Conservation (phyloP, 768 basidiomycete genomes). For the Phlebiopsis gigantea region DNA sequence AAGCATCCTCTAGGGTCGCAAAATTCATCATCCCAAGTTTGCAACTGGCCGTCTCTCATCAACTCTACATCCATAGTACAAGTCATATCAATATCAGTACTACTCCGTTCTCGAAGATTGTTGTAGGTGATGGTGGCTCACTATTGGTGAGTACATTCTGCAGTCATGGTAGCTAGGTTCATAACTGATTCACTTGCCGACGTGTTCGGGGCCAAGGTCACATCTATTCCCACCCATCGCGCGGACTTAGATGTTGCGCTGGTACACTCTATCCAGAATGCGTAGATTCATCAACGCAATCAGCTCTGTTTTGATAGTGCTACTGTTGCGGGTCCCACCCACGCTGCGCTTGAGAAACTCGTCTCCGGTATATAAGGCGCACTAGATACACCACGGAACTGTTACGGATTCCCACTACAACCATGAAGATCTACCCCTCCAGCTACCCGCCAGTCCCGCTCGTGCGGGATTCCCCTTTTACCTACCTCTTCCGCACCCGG, state of each 20-base stretch:
- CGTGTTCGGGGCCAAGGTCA: not conserved
- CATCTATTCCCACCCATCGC: not conserved
- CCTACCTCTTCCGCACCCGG: conserved; percentile 37
- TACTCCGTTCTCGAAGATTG: not conserved
- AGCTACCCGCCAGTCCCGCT: conserved; percentile 34
- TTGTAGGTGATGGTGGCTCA: not conserved
- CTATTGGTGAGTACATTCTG: not conserved
- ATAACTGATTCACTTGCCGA: not conserved
- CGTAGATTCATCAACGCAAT: not conserved
- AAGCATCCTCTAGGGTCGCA: too few relatives aligned
- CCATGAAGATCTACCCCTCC: conserved; percentile 40
- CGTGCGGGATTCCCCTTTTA: conserved; percentile 40
- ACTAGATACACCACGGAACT: not conserved
- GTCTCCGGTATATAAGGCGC: not conserved
- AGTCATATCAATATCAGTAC: too few relatives aligned
- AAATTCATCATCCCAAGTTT: too few relatives aligned
- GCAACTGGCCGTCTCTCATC: too few relatives aligned
- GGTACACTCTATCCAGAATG: not conserved
- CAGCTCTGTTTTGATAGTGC: not conserved
- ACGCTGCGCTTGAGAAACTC: not conserved
- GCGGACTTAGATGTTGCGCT: not conserved
- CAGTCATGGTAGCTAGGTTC: not conserved
- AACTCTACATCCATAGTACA: too few relatives aligned
- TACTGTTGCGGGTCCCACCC: not conserved
- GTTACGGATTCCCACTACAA: not conserved